Evolutionary conservation across 768 basidiomycete genomes (phyloP).

Genomic region (Trametes cingulata): DNA sequence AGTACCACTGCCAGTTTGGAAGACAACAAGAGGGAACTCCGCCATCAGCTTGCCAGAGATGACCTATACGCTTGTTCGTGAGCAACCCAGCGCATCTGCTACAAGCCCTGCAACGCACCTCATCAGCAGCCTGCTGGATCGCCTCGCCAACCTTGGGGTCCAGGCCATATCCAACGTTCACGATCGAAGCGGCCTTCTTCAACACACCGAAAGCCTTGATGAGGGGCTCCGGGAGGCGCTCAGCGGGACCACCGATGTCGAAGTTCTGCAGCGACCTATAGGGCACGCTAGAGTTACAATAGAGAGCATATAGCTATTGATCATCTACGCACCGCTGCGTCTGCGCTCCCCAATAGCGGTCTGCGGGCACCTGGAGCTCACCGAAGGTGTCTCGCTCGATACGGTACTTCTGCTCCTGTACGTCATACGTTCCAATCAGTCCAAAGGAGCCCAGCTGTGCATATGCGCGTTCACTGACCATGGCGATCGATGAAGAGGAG

Average conservation of each 20-base stretch:
- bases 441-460: too few species aligned
- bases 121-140: constrained; percentile 92
- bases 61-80: constrained; percentile 55
- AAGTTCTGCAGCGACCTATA: constrained; percentile 92
- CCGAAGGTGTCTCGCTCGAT: constrained; percentile 95
- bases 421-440: not conserved
- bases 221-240: constrained; percentile 91
- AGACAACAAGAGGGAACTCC: constrained; percentile 97
- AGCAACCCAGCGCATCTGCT: not conserved
- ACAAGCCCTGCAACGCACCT: constrained; percentile 49
- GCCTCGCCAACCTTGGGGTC: constrained; percentile 85
- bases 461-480: constrained; percentile 33
- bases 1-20: constrained; percentile 98
- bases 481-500: constrained; percentile 35
- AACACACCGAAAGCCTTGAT: constrained; percentile 98
- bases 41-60: constrained; percentile 93
- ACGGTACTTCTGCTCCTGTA: constrained; percentile 58
- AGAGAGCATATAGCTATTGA: not conserved
- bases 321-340: constrained; percentile 73
- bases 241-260: constrained; percentile 94
- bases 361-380: constrained; percentile 83
- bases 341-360: constrained; percentile 97
- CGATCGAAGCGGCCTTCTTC: constrained; percentile 93
- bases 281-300: not conserved
- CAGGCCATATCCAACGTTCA: constrained; percentile 89